These are phyloP conservation scores for Testicularia cyperi DNA, from an alignment of 1,284 basidiomycete species.

Conservation along the genomic window DNA sequence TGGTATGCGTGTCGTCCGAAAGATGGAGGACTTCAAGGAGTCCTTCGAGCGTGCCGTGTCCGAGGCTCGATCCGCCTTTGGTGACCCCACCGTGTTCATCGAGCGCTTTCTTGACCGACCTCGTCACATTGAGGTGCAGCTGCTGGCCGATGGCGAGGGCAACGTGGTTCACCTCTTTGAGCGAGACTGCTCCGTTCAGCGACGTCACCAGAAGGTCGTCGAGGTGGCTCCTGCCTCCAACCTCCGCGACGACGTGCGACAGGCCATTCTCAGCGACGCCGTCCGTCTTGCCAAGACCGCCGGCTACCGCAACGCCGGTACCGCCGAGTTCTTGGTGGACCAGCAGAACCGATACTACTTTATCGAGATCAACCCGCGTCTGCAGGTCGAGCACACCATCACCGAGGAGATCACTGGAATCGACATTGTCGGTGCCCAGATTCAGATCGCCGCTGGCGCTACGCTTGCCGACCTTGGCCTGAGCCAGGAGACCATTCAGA, in stretches of 20 bases:
- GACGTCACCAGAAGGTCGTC: constrained; percentile 99
- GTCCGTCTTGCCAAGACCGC: constrained; percentile 96
- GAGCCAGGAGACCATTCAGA: constrained; percentile 92
- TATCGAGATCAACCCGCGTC: constrained; percentile 97
- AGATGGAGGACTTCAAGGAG: constrained; percentile 85
- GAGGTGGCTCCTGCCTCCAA: constrained; percentile 97
- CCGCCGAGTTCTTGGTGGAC: constrained; percentile 97
- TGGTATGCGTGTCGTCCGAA: constrained; percentile 69
- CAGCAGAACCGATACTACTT: constrained; percentile 93
- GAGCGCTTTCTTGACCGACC: constrained; percentile 99
- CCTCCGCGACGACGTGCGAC: constrained; percentile 84
- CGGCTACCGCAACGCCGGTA: constrained; percentile 97
- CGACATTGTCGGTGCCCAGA: constrained; percentile 94
- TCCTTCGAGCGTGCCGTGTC: constrained; percentile 89
- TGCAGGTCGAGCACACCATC: constrained; percentile 94
- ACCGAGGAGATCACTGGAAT: constrained; percentile 99
- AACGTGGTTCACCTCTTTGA: constrained; percentile 99
- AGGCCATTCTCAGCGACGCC: constrained; percentile 96
- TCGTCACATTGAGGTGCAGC: constrained; percentile 97
- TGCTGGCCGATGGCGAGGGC: constrained; percentile 98
- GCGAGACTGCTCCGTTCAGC: constrained; percentile 98
- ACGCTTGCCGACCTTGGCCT: constrained; percentile 92
- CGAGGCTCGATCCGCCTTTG: constrained; percentile 91
- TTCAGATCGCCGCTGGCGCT: constrained; percentile 93
- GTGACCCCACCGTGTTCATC: constrained; percentile 98